Percentiles rank a stretch among this genome's conserved stretches.
Evolutionary conservation across 1,284 basidiomycete species (phyloP).

Genomic region (Abortiporus biennis): DNA sequence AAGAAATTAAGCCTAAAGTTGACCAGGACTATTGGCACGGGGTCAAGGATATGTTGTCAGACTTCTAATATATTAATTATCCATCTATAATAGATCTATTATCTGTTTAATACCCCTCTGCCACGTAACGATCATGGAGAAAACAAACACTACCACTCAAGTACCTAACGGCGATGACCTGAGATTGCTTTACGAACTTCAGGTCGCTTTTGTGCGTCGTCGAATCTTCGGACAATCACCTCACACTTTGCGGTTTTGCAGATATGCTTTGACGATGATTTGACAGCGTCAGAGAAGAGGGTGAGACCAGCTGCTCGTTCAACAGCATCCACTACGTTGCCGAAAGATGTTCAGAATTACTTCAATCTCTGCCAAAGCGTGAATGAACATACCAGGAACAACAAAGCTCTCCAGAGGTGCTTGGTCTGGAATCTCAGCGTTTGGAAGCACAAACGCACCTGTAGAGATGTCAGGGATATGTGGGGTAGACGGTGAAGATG

Average conservation of each 20-base stretch:
- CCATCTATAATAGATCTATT: neutral
- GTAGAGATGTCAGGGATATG: constrained; percentile 72
- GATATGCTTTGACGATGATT: constrained; percentile 77
- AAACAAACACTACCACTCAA: no score
- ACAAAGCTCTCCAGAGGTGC: constrained; percentile 76
- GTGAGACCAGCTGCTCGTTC: constrained; percentile 89
- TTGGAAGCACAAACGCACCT: constrained; percentile 94
- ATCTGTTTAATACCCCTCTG: no score
- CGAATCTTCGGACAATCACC: constrained; percentile 79
- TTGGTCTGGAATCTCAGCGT: constrained; percentile 83
- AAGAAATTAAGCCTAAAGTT: constrained; percentile 71
- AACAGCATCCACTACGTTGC: constrained; percentile 73
- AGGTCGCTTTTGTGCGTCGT: constrained; percentile 78
- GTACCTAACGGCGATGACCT: no score
- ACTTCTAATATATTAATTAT: constrained; percentile 36
- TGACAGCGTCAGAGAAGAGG: constrained; percentile 84
- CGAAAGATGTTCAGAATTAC: neutral
- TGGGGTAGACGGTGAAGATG: constrained; percentile 68
- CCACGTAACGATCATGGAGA: no score
- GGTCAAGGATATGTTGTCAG: constrained; percentile 76
- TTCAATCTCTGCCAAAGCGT: neutral
- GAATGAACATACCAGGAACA: constrained; percentile 59
- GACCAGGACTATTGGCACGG: constrained; percentile 67
- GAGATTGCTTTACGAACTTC: constrained; percentile 42
- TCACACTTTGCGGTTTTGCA: constrained; percentile 86